These are phyloP conservation scores for Deuterostichococcus epilithicus DNA, from an alignment of 139 green algal species.

Conservation along the genomic window DNA sequence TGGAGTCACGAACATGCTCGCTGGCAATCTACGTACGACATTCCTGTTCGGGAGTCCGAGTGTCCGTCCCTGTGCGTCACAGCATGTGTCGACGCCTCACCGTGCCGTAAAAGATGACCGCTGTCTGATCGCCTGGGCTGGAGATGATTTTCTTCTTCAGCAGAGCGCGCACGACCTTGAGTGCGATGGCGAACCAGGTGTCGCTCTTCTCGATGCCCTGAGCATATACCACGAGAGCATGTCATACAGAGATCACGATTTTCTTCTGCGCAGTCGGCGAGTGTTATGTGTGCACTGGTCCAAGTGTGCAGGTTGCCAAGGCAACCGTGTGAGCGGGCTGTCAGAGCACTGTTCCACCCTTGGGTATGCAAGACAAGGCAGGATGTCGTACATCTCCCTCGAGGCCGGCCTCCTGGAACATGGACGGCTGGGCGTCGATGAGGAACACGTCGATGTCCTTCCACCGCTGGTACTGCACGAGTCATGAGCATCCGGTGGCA, in stretches of 20 bases:
- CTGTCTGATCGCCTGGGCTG: slow-evolving; percentile 13
- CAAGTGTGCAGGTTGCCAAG: not conserved
- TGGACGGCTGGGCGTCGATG: slow-evolving; percentile 24
- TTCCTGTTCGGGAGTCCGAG: too few species aligned
- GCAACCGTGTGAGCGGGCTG: not conserved
- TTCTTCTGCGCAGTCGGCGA: not conserved
- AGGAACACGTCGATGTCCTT: slow-evolving; percentile 29
- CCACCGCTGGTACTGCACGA: slow-evolving; percentile 10
- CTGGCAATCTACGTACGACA: too few species aligned
- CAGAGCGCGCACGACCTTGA: slow-evolving; percentile 17
- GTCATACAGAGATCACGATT: too few species aligned
- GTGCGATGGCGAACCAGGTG: slow-evolving; percentile 25
- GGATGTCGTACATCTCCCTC: not conserved
- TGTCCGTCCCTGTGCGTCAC: too few species aligned
- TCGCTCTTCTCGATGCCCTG: slow-evolving; percentile 12
- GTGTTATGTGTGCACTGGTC: not conserved
- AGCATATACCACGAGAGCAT: not conserved
- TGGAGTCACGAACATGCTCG: too few species aligned
- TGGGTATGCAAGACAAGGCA: too few species aligned
- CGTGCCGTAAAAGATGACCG: slow-evolving; percentile 36
- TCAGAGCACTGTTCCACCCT: not conserved
- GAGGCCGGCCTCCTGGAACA: slow-evolving; percentile 4
- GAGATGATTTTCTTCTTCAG: slow-evolving; percentile 28
- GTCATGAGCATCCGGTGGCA: too few species aligned
- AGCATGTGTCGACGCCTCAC: not conserved